Evolutionary conservation across 495 filamentous ascomycete genomes (phyloP).

Genomic region (Durotheca rogersii): DNA sequence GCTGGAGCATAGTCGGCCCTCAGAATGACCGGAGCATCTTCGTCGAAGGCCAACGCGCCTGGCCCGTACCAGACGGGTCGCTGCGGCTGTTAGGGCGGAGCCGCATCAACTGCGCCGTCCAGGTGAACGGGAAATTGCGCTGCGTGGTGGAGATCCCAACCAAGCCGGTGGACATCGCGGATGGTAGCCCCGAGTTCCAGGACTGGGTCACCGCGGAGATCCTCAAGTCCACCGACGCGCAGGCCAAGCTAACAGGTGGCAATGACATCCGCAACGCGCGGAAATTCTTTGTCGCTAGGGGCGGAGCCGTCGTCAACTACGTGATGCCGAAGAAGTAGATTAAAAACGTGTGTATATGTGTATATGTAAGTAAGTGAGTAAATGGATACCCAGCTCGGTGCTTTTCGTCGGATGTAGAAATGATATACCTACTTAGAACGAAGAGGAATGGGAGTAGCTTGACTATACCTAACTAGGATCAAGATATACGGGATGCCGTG

Average conservation of each 20-base stretch:
- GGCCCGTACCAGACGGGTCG: slow-evolving; percentile 54
- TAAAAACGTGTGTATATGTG: slow-evolving; percentile 18
- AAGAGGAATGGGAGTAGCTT: too few species aligned
- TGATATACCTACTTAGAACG: too few species aligned
- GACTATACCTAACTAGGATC: too few species aligned
- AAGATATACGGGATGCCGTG: too few species aligned
- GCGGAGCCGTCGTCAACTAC: slow-evolving; percentile 60
- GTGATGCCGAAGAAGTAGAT: slow-evolving; percentile 40
- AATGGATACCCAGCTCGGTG: slow-evolving; percentile 23
- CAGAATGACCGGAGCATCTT: slow-evolving; percentile 49
- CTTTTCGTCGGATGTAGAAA: too few species aligned
- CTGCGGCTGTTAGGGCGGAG: slow-evolving; percentile 40
- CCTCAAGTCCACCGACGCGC: slow-evolving; percentile 42
- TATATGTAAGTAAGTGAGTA: slow-evolving; percentile 11
- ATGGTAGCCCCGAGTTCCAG: slow-evolving; percentile 37
- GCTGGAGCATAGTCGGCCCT: slow-evolving; percentile 62
- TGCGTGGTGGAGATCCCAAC: slow-evolving; percentile 61
- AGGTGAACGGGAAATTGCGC: slow-evolving; percentile 73
- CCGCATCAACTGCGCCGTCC: slow-evolving; percentile 59
- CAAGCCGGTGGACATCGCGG: slow-evolving; percentile 34
- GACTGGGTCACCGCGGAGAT: slow-evolving; percentile 60
- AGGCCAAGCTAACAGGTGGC: slow-evolving; percentile 48
- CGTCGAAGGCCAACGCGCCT: slow-evolving; percentile 21
- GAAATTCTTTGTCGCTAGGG: slow-evolving; percentile 53
- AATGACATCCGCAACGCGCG: slow-evolving; percentile 44